These are phyloP conservation scores for Corchorus olitorius DNA, from an alignment of 345 rosid species.

Conservation along the genomic window DNA sequence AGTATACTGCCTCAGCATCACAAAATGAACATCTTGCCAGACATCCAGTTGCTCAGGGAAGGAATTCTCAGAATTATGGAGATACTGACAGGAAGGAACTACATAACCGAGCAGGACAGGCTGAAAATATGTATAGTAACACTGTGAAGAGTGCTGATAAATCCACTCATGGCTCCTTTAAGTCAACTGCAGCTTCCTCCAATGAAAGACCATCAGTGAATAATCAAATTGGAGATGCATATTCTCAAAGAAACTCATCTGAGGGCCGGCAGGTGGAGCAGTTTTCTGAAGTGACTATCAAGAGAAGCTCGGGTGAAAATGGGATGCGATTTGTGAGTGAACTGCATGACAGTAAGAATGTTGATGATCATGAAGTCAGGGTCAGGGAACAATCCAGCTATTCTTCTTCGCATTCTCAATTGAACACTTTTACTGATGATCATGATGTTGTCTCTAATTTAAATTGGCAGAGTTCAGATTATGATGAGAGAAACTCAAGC, in stretches of 20 bases:
- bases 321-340: slow-evolving; percentile 30
- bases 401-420: slow-evolving; percentile 44
- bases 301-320: slow-evolving; percentile 43
- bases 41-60: slow-evolving; percentile 29
- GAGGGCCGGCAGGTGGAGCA: slow-evolving; percentile 30
- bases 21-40: slow-evolving; percentile 27
- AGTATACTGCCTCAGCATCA: slow-evolving; percentile 29
- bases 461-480: slow-evolving; percentile 18
- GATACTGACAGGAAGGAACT: slow-evolving; percentile 27
- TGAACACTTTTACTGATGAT: slow-evolving; percentile 40
- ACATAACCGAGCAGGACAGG: slow-evolving; percentile 28
- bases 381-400: slow-evolving; percentile 40
- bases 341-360: slow-evolving; percentile 21
- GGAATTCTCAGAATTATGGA: slow-evolving; percentile 28
- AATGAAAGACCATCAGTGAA: slow-evolving; percentile 19
- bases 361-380: slow-evolving; percentile 31
- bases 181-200: slow-evolving; percentile 32
- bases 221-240: slow-evolving; percentile 36
- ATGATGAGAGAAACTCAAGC: slow-evolving; percentile 34
- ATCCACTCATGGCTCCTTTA: slow-evolving; percentile 31
- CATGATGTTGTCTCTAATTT: slow-evolving; percentile 33
- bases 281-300: slow-evolving; percentile 31
- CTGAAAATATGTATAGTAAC: slow-evolving; percentile 30
- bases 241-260: slow-evolving; percentile 47
- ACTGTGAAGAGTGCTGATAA: slow-evolving; percentile 23